Base-by-base conservation (phyloP, 1,139 yeast species). In the Saccharomyces pastorianus region DNA sequence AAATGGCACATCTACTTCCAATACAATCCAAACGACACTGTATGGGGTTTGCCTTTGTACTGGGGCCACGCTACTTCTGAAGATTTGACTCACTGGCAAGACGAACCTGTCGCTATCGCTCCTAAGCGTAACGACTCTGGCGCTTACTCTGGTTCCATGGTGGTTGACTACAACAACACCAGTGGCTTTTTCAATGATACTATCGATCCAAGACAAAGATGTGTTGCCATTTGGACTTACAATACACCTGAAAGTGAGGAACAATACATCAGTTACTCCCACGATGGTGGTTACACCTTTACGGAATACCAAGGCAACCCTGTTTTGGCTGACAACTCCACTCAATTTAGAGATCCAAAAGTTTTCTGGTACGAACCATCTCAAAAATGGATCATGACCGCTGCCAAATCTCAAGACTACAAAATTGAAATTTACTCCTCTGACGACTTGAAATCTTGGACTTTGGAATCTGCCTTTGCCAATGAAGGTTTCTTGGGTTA, bases 281-380 rank as follows among this genome's bases (percentile, higher is more conserved):
- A 57, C 3, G 76, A 73, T 51, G 73, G 72, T n/a, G 77, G 76
- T 2, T 61, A 62, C 53, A 62, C 69, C 11, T 73, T 70, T 59
- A 57, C 59, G 9, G 62, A 65, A 46, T 71, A 68, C 55, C 59
- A 59, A 5, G 53, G 58, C 6, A 72, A 71, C 61, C 74, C 74
- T 11, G 74, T 73, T 9, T 54, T 73, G 9, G 67, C 69, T 47
- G 55, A 66, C 42, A 63, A 65, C 54, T 55, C 66, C 8, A 55
- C 69, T 2, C 69, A 72, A 47, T 73, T 72, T 59, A 67, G 77
- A 51, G 77, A 73, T 56, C 77, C 77, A n/a, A 72, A 73, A 58
- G 77, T 73, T 6, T 64, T 71, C 51, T 73, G 75, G 75, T 71
- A 71, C 51, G 68, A 60, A 14, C 64, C 62, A 41, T 58, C 68